A percentile compares a stretch with the other conserved stretches of the same genome.
These are phyloP conservation scores for Sclerospora graminicola DNA, from an alignment of 352 stramenopile species.

Conservation along the genomic window DNA sequence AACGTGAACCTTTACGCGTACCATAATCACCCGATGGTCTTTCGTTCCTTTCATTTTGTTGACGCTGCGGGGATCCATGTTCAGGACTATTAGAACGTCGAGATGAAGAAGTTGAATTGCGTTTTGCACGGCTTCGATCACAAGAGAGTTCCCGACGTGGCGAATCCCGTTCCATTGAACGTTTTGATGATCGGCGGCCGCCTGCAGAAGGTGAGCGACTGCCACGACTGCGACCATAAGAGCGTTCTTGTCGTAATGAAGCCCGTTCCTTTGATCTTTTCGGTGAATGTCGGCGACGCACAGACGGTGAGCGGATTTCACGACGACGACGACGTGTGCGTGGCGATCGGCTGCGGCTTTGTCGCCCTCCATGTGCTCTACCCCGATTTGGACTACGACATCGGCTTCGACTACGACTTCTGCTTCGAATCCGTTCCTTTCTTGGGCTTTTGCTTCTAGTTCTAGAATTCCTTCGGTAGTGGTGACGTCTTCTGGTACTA, in stretches of 20 bases:
- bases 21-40: neutral
- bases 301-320: conserved; percentile 11
- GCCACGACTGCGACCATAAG: too few species aligned
- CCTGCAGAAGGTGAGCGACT: neutral
- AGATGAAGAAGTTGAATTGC: conserved; percentile 2
- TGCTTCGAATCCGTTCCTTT: neutral
- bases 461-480: conserved; percentile 3
- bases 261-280: conserved; percentile 16
- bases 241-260: conserved; percentile 5
- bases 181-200: neutral
- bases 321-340: conserved; percentile 6
- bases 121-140: neutral
- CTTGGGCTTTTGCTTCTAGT: conserved; percentile 2
- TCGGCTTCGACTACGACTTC: conserved; percentile 4
- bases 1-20: neutral
- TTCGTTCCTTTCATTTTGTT: conserved; percentile 5
- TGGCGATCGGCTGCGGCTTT: conserved; percentile 14
- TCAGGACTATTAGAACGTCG: conserved; percentile 11
- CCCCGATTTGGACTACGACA: neutral
- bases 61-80: conserved; percentile 1
- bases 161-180: too few species aligned
- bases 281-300: conserved; percentile 5
- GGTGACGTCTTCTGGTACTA: conserved; percentile 1
- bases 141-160: too few species aligned
- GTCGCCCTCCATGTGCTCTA: neutral